phyloP scores from a whole-genome alignment of 176 grass and related monocot genomes.

The Rhipidocladum racemiflorum region DNA sequence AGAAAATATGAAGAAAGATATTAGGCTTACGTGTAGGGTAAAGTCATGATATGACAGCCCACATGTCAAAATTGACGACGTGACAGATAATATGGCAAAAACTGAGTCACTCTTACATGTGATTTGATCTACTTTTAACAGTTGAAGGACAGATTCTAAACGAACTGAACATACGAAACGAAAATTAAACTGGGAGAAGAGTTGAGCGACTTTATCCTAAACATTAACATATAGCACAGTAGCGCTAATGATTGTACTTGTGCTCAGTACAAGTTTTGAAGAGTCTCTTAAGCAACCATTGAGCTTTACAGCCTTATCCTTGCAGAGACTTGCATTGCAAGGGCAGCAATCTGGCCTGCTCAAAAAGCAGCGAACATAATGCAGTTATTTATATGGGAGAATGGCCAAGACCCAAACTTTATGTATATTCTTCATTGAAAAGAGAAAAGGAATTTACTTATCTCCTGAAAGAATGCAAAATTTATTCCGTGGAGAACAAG shows the following conservation, averaged over 20 bases:
- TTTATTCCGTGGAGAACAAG: conserved; percentile 51
- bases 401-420: conserved; percentile 25
- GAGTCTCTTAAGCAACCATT: conserved; percentile 27
- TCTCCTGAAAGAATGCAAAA: conserved; percentile 65
- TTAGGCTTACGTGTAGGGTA: too few relatives aligned
- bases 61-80: too few relatives aligned
- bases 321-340: conserved; percentile 17
- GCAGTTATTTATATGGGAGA: conserved; percentile 15
- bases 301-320: conserved; percentile 20
- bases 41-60: too few relatives aligned
- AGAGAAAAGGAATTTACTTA: conserved; percentile 37
- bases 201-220: too few relatives aligned
- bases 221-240: too few relatives aligned
- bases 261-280: neutral
- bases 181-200: too few relatives aligned
- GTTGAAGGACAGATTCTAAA: too few relatives aligned
- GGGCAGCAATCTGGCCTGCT: conserved; percentile 18
- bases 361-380: conserved; percentile 6
- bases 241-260: conserved; percentile 26
- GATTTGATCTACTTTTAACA: too few relatives aligned
- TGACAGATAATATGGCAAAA: too few relatives aligned
- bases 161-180: too few relatives aligned
- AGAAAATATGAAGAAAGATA: too few relatives aligned
- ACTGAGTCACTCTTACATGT: too few relatives aligned
- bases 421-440: conserved; percentile 41